Conservation (phyloP, 768 basidiomycete species). For the Boletus subcaerulescens region DNA sequence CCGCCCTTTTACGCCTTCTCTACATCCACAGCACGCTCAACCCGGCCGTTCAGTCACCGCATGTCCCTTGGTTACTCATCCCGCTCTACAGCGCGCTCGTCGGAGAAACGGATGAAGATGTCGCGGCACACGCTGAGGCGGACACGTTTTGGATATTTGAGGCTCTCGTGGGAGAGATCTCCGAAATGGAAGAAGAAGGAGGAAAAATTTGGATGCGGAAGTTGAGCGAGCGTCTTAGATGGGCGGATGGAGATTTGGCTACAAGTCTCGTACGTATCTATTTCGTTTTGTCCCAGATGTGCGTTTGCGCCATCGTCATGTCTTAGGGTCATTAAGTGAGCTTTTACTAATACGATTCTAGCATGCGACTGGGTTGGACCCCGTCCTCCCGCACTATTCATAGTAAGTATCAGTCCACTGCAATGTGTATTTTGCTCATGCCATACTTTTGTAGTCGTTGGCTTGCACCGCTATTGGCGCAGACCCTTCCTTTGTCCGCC, state of each 20-base stretch:
- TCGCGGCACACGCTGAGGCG: constrained; percentile 67
- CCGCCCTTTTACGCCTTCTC: constrained; percentile 64
- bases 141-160: constrained; percentile 85
- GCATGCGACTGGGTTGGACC: constrained; percentile 66
- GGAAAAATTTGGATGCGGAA: constrained; percentile 60
- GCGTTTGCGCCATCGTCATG: not conserved
- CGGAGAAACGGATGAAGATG: constrained; percentile 59
- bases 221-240: constrained; percentile 55
- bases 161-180: constrained; percentile 66
- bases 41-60: constrained; percentile 65
- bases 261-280: constrained; percentile 48
- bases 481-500: constrained; percentile 64
- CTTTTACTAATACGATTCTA: constrained; percentile 22
- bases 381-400: constrained; percentile 73
- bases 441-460: constrained; percentile 51
- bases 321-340: not conserved
- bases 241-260: constrained; percentile 63
- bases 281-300: not conserved
- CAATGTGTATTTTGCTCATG: not conserved
- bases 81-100: constrained; percentile 62
- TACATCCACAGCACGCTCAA: constrained; percentile 72
- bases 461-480: constrained; percentile 68
- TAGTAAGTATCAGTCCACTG: constrained; percentile 47
- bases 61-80: constrained; percentile 66
- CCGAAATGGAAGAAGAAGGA: constrained; percentile 68